Evolutionary conservation across 352 stramenopile genomes (phyloP), one percentile per base, ranked within the genome.

Genomic region (Thraustochytrium sp.): DNA sequence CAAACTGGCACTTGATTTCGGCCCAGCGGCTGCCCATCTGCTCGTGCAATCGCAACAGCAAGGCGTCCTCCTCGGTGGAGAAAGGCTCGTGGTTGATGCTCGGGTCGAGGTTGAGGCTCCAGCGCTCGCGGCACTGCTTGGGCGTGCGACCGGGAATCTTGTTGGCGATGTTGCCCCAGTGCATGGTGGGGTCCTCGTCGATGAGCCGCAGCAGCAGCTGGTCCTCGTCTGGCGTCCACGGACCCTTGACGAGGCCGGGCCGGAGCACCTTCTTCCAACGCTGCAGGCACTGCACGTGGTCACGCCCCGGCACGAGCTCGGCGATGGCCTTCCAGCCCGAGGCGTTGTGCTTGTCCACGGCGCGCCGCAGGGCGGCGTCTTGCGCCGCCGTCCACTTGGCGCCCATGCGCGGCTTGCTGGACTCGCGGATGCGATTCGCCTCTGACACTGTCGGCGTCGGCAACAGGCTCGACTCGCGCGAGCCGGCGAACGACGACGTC

Each of bases 271-370:
- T 96, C 40, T 92, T 96, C 92, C 92, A 96, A 2, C 93, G 90
- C 82, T 97, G 93, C 42, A 96, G 87, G 77, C 92, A 96, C 85
- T 96, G 93, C 82, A 94, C 94, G 86, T 96, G 92, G 85, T 96
- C 95, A 13, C 92, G 88, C 1, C 91, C 92, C 16, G 91, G 89
- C 49, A 97, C 91, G 65, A 94, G 90, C 53, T 92, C 88, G 4
- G 93, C 92, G 75, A 97, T 97, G 9, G 90, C 90, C 68, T 96
- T 95, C 93, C 93, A 97, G 86, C 95, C 95, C 74, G 93, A 94
- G 68, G 93, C 92, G 55, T 91, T 90, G 62, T 95, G 90, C 86
- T 92, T 93, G 74, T 93, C 89, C 2, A 97, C 93, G 36, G 93
- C 92, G 44, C 90, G 34, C 1, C 91, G 89, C 34, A 97, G 86